phyloP scores from a whole-genome alignment of 164 flowering plant species.

The Chimonanthus salicifolius region DNA sequence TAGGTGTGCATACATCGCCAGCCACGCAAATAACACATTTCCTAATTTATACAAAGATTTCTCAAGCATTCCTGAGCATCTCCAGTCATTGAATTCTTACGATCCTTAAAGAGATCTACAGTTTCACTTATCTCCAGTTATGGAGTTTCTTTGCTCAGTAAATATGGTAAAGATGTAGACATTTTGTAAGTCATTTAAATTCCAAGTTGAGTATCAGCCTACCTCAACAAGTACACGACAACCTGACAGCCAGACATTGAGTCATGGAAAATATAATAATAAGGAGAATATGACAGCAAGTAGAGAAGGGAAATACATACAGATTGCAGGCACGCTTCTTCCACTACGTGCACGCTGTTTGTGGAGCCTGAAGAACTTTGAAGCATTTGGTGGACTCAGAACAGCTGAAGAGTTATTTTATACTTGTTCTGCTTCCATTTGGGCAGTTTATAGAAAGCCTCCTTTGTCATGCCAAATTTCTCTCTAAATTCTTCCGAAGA shows the following conservation, averaged over 20 bases:
- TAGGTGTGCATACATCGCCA: no score
- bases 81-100: no score
- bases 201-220: background rate
- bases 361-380: slow-evolving; percentile 20
- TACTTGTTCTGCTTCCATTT: slow-evolving; percentile 99
- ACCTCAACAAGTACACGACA: background rate
- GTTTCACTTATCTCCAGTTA: no score
- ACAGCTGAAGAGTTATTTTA: slow-evolving; percentile 86
- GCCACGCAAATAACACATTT: no score
- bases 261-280: background rate
- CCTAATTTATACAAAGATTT: no score
- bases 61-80: no score
- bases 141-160: no score
- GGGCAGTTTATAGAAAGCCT: slow-evolving; percentile 82
- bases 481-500: slow-evolving; percentile 78
- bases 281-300: background rate
- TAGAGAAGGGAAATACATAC: slow-evolving; percentile 21
- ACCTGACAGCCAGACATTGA: background rate
- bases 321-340: slow-evolving; percentile 26
- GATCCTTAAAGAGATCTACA: no score
- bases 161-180: no score
- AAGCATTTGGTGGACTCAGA: slow-evolving; percentile 32
- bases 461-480: slow-evolving; percentile 86
- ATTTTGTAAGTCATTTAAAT: no score
- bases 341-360: slow-evolving; percentile 25